Evolutionary conservation across 805 yeast genomes (phyloP).

Genomic region (Blastobotrys peoriensis): DNA sequence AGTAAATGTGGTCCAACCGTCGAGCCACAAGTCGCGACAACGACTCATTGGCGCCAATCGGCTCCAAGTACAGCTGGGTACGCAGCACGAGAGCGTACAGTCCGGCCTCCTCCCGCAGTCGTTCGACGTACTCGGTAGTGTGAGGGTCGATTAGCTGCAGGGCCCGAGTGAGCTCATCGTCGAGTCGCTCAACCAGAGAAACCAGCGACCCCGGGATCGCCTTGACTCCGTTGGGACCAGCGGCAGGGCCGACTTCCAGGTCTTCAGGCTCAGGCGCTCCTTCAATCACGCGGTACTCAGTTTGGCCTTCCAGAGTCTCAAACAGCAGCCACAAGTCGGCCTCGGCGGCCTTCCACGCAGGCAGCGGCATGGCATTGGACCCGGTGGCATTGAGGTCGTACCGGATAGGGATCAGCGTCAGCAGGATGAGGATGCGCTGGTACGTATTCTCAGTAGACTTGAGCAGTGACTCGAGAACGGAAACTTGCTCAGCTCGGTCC

Average conservation of each 20-base stretch:
- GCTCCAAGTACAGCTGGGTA: conserved; percentile 79
- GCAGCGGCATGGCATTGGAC: conserved; percentile 60
- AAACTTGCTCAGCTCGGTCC: conserved; percentile 73
- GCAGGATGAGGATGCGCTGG: conserved; percentile 70
- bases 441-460: conserved; percentile 50
- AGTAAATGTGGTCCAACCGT: conserved; percentile 88
- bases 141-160: conserved; percentile 90
- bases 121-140: conserved; percentile 84
- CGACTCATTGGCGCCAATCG: conserved; percentile 35
- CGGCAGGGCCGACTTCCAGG: conserved; percentile 53
- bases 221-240: conserved; percentile 60
- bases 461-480: conserved; percentile 56
- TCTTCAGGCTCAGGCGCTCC: conserved; percentile 76
- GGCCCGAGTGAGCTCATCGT: conserved; percentile 87
- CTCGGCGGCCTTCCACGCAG: conserved; percentile 71
- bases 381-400: conserved; percentile 71
- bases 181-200: conserved; percentile 85
- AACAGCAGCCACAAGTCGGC: conserved; percentile 58
- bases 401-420: conserved; percentile 79
- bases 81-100: conserved; percentile 74
- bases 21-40: conserved; percentile 65
- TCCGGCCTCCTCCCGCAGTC: conserved; percentile 79
- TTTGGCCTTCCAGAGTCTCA: conserved; percentile 59
- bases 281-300: conserved; percentile 66
- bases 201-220: conserved; percentile 78